phyloP scores from a whole-genome alignment of 1,139 yeast genomes.

The Lodderomyces beijingensis region DNA sequence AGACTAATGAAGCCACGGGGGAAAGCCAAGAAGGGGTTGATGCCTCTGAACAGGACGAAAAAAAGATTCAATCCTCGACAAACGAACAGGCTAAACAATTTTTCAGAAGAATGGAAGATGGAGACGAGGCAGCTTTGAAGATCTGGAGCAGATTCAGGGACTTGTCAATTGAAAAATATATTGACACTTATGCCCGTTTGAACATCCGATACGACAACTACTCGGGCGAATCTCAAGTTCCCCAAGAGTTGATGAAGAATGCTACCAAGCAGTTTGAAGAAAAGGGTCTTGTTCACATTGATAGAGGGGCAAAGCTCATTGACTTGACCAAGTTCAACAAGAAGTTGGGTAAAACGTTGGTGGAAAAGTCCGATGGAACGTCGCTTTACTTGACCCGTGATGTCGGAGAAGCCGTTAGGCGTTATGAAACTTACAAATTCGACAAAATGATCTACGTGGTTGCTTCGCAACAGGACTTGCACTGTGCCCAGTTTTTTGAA shows the following conservation, averaged over 20 bases:
- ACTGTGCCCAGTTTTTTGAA: constrained; percentile 90
- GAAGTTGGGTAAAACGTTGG: constrained; percentile 90
- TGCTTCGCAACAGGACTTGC: constrained; percentile 95
- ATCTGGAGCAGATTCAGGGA: constrained; percentile 91
- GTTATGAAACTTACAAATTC: constrained; percentile 78
- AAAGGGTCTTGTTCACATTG: constrained; percentile 74
- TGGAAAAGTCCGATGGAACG: constrained; percentile 94
- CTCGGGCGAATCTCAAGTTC: constrained; percentile 95
- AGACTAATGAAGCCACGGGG: constrained; percentile 39
- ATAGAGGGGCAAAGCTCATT: constrained; percentile 86
- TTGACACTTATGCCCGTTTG: constrained; percentile 85
- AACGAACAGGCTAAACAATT: constrained; percentile 85
- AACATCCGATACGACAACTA: constrained; percentile 84
- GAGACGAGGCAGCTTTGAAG: constrained; percentile 73
- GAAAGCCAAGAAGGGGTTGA: constrained; percentile 26
- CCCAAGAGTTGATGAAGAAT: constrained; percentile 64
- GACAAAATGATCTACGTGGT: constrained; percentile 96
- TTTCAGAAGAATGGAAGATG: constrained; percentile 91
- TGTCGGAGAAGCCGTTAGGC: constrained; percentile 93
- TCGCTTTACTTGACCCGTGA: constrained; percentile 93
- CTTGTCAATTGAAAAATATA: constrained; percentile 79
- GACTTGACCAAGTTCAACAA: constrained; percentile 85
- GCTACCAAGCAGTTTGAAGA: constrained; percentile 63
- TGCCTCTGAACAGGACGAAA: constrained; percentile 13
- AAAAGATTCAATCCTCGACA: constrained; percentile 27